Base-by-base conservation (phyloP, 306 rosid genomes). In the Bauhinia variegata region DNA sequence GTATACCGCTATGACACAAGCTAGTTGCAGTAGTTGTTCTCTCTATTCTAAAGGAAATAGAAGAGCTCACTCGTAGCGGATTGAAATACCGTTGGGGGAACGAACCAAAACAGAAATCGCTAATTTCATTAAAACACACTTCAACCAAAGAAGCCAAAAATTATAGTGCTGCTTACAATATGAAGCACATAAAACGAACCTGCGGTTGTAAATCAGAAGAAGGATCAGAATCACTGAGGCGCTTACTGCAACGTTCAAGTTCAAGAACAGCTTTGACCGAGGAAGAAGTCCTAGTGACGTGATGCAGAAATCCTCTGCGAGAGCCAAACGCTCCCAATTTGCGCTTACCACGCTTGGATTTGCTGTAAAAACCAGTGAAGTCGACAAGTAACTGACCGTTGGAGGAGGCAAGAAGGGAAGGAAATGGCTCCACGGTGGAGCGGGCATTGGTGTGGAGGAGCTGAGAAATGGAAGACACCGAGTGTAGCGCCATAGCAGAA, bases 401-500 rank as follows among this genome's bases (percentile, higher is more conserved):
- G 11, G 50, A 58, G 9, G 67, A 60, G 11, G 70, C 15, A 7
- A 81, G 77, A 71, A 75, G 54, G 1, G 81, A 68, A 7, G 87
- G 78, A 7, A 76, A 72, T 2, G 78, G 32, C 17, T 38, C 81
- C 8, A 73, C 31, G 17, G 75, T 36, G 10, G 83, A 61, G 60
- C 59, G 71, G 53, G 76, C 58, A 47, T 42, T 66, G 41, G 79
- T 37, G 52, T 72, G 71, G 4, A 63, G 81, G 30, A 89, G 81
- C 13, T 80, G 93, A 44, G 89, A 48, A 51, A 85, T 28, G 49
- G 89, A 79, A 33, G 84, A 67, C 63, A 82, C 78, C 5, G 91
- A 63, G 67, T 84, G 86, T 53, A 87, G 61, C 75, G 96, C 99
- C 99, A 92, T 92, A 28, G 56, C 32, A 5, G 68, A 31, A 52